These are phyloP conservation scores for Hibiscus trionum DNA, from an alignment of 345 rosid species.

Conservation along the genomic window DNA sequence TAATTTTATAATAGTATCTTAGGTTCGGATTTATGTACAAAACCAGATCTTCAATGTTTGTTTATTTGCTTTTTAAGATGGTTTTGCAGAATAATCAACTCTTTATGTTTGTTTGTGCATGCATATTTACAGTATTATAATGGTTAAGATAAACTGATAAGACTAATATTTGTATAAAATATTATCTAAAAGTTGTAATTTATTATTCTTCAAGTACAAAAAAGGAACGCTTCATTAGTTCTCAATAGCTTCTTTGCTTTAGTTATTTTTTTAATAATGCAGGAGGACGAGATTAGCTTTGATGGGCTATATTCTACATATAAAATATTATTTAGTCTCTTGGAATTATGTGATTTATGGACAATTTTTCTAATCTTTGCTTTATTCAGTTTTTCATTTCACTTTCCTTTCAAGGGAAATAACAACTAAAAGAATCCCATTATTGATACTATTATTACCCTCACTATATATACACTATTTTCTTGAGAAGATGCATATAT, in stretches of 20 bases:
- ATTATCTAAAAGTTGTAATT: neutral
- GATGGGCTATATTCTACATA: neutral
- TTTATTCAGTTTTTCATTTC: slow-evolving; percentile 5
- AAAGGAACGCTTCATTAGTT: neutral
- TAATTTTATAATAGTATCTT: slow-evolving; percentile 3
- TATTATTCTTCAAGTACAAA: slow-evolving; percentile 16
- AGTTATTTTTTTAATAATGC: neutral
- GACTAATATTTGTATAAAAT: neutral
- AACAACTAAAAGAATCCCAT: neutral
- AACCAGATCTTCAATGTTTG: neutral
- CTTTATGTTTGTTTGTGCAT: neutral
- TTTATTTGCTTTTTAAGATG: neutral
- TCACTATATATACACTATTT: neutral
- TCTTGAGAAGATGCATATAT: too few species aligned
- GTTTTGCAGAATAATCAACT: slow-evolving; percentile 2
- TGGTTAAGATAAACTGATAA: neutral
- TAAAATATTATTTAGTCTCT: neutral
- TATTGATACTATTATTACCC: neutral
- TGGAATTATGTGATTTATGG: neutral
- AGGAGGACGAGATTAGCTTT: neutral
- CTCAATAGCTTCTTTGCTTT: neutral
- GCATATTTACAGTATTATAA: neutral
- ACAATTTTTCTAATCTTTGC: neutral
- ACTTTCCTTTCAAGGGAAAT: slow-evolving; percentile 33
- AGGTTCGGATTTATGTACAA: neutral